Evolutionary conservation across 495 filamentous ascomycete species (phyloP).

Genomic region (Neurospora tetraspora): DNA sequence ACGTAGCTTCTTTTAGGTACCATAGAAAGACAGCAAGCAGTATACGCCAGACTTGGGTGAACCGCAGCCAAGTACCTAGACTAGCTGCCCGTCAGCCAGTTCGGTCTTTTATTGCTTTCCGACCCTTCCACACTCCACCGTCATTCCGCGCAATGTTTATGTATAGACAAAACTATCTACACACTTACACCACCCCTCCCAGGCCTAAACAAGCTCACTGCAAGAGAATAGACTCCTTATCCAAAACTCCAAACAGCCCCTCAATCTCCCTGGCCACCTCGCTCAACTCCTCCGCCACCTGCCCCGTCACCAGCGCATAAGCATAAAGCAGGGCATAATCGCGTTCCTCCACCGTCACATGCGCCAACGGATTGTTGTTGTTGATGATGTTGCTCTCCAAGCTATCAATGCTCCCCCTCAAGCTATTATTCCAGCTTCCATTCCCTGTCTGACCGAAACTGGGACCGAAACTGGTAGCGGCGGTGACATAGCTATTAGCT

Average conservation of each 20-base stretch:
- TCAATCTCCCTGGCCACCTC: slow-evolving; percentile 58
- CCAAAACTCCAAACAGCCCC: slow-evolving; percentile 62
- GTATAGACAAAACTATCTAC: too few relatives aligned
- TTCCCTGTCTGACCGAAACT: slow-evolving; percentile 6
- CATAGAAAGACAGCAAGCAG: too few relatives aligned
- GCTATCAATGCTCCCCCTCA: neutral
- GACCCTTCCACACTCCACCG: too few relatives aligned
- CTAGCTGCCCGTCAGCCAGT: too few relatives aligned
- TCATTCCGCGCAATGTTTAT: too few relatives aligned
- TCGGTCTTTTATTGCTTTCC: too few relatives aligned
- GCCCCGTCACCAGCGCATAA: slow-evolving; percentile 55
- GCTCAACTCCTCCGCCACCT: slow-evolving; percentile 61
- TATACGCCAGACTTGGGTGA: too few relatives aligned
- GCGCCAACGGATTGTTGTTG: slow-evolving; percentile 1
- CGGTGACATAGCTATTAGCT: slow-evolving; percentile 2
- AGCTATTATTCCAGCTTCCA: neutral
- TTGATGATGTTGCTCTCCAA: neutral
- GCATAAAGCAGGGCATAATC: slow-evolving; percentile 46
- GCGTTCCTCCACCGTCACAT: slow-evolving; percentile 32
- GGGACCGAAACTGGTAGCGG: neutral
- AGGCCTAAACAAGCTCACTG: slow-evolving; percentile 28
- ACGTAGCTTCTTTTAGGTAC: too few relatives aligned
- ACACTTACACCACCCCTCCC: neutral
- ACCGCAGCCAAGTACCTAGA: too few relatives aligned
- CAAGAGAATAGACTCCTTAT: slow-evolving; percentile 63